Percentiles rank a stretch among this genome's conserved stretches.
These are phyloP conservation scores for Plasmodium ovale DNA, from an alignment of 169 alveolate species.

Conservation along the genomic window DNA sequence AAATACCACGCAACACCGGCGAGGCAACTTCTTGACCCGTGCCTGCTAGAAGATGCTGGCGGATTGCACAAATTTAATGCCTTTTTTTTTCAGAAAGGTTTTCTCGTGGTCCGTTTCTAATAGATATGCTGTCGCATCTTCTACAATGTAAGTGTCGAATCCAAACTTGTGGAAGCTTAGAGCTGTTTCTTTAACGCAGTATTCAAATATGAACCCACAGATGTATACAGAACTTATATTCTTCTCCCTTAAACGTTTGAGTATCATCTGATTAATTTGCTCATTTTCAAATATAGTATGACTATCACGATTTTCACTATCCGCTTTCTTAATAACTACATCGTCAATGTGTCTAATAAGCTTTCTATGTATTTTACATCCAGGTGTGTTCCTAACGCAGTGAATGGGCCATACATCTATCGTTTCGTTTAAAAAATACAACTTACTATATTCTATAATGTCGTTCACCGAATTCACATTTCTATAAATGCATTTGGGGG, in stretches of 20 bases:
- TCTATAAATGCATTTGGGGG: constrained; percentile 20
- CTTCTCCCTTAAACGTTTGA: constrained; percentile 5
- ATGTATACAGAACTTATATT: constrained; percentile 50
- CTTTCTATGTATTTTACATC: constrained; percentile 47
- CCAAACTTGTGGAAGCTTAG: constrained; percentile 26
- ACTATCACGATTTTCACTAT: constrained; percentile 32
- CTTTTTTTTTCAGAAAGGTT: constrained; percentile 21
- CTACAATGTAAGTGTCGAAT: constrained; percentile 56
- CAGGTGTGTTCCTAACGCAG: constrained; percentile 51
- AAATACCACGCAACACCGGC: no score
- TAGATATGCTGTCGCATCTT: constrained; percentile 73
- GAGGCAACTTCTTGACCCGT: no score
- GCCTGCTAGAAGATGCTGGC: not conserved
- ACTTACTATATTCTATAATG: constrained; percentile 39
- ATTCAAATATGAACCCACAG: constrained; percentile 69
- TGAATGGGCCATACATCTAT: constrained; percentile 75
- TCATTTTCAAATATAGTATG: constrained; percentile 56
- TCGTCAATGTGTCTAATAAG: constrained; percentile 58
- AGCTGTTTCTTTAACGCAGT: constrained; percentile 70
- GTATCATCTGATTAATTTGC: not conserved
- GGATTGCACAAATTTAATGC: constrained; percentile 46
- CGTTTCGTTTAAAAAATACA: constrained; percentile 32
- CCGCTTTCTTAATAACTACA: constrained; percentile 52
- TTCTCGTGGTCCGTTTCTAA: constrained; percentile 19
- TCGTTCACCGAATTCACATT: constrained; percentile 42